phyloP scores from a whole-genome alignment of 441 rosid species.

The Erysimum pusillum region DNA sequence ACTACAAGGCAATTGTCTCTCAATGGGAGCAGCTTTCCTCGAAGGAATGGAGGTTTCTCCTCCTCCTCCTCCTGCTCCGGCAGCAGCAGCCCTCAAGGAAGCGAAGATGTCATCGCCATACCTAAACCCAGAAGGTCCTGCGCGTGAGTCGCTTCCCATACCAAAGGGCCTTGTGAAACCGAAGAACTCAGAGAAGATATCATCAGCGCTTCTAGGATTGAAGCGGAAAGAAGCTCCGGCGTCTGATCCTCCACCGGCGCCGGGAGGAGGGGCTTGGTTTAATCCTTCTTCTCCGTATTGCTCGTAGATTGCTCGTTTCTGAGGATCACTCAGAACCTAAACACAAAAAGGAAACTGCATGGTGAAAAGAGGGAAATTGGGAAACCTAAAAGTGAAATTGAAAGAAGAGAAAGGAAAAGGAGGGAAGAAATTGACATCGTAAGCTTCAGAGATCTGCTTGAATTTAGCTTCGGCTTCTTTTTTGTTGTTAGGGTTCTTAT shows the following conservation, averaged over 20 bases:
- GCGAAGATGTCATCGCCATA: constrained; percentile 66
- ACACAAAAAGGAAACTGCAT: neutral
- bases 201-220: constrained; percentile 78
- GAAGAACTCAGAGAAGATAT: constrained; percentile 78
- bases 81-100: constrained; percentile 53
- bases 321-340: constrained; percentile 85
- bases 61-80: constrained; percentile 54
- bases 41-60: constrained; percentile 57
- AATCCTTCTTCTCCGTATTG: constrained; percentile 92
- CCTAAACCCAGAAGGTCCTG: constrained; percentile 67
- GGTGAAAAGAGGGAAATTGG: neutral
- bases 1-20: constrained; percentile 69
- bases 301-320: constrained; percentile 84
- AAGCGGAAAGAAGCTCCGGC: constrained; percentile 65
- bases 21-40: constrained; percentile 68
- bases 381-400: constrained; percentile 2
- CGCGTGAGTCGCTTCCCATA: constrained; percentile 57
- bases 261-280: constrained; percentile 79
- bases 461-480: constrained; percentile 94
- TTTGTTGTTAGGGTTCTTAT: constrained; percentile 85
- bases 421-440: constrained; percentile 62
- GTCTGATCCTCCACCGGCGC: constrained; percentile 70
- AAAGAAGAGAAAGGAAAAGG: neutral
- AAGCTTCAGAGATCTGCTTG: constrained; percentile 93
- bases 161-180: constrained; percentile 73